Evolutionary conservation across 176 grass and related monocot genomes (phyloP).

Genomic region (Zoysia pacifica): DNA sequence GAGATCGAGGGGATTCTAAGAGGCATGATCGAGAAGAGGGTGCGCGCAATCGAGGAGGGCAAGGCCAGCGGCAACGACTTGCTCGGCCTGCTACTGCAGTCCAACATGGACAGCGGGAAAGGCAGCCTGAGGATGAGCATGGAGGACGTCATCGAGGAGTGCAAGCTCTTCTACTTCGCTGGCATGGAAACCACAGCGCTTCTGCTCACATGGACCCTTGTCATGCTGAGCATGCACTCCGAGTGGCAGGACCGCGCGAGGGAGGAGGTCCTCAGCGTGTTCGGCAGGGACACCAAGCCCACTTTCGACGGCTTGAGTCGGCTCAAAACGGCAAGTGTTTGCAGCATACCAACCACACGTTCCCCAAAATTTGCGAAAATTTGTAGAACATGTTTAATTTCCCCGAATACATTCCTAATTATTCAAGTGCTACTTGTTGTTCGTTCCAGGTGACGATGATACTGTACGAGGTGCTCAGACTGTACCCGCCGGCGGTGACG

Average conservation of each 20-base stretch:
- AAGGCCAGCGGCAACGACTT: slow-evolving; percentile 52
- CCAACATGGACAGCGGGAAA: slow-evolving; percentile 44
- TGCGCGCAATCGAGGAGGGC: slow-evolving; percentile 33
- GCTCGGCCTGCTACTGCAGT: slow-evolving; percentile 63
- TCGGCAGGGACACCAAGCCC: slow-evolving; percentile 38
- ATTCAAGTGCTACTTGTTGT: no score
- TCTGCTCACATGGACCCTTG: slow-evolving; percentile 66
- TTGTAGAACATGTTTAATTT: no score
- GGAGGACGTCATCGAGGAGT: slow-evolving; percentile 78
- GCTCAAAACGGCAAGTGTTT: slow-evolving; percentile 61
- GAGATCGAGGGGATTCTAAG: slow-evolving; percentile 52
- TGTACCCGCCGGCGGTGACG: slow-evolving; percentile 55
- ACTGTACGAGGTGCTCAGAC: slow-evolving; percentile 66
- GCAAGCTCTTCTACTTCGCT: slow-evolving; percentile 81
- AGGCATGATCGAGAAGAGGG: slow-evolving; percentile 56
- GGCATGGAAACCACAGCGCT: slow-evolving; percentile 72
- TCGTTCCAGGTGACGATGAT: slow-evolving; percentile 66
- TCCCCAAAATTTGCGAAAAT: no score
- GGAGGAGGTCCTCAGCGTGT: slow-evolving; percentile 62
- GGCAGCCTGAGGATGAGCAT: slow-evolving; percentile 45
- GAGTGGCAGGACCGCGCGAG: slow-evolving; percentile 67
- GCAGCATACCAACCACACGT: no score
- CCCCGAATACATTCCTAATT: no score
- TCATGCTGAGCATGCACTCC: slow-evolving; percentile 52
- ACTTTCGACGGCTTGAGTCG: slow-evolving; percentile 49